Evolutionary conservation across 2,329 filamentous ascomycete genomes (phyloP).

Genomic region (Penicillium sclerotiorum): DNA sequence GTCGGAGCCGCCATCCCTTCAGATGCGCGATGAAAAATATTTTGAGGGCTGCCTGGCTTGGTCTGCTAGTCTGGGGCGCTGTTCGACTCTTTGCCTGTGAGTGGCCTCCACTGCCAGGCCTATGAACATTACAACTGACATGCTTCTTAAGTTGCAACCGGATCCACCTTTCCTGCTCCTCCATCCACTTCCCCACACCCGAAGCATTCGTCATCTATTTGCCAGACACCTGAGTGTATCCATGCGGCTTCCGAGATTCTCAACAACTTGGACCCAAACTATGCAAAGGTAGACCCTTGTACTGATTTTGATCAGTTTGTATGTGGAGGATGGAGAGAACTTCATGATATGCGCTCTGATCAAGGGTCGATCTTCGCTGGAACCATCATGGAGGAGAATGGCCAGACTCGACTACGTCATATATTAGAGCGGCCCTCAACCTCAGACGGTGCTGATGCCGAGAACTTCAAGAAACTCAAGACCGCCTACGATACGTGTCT

Average conservation of each 20-base stretch:
- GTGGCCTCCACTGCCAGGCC: background rate
- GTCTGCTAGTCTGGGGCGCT: slow-evolving; percentile 12
- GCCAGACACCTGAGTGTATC: slow-evolving; percentile 63
- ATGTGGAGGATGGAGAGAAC: slow-evolving; percentile 67
- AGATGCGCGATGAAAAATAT: slow-evolving; percentile 7
- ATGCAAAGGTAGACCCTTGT: slow-evolving; percentile 67
- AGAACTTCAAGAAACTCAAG: slow-evolving; percentile 68
- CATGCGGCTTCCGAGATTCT: slow-evolving; percentile 65
- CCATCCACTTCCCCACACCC: slow-evolving; percentile 8
- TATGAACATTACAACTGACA: background rate
- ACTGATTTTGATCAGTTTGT: slow-evolving; percentile 69
- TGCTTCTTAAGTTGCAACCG: background rate
- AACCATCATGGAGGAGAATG: slow-evolving; percentile 63
- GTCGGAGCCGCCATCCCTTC: slow-evolving; percentile 10
- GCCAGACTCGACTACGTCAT: slow-evolving; percentile 61
- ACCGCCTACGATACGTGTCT: slow-evolving; percentile 67
- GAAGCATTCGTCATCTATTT: slow-evolving; percentile 40
- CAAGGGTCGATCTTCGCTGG: slow-evolving; percentile 63
- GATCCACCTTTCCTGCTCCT: background rate
- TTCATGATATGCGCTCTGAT: slow-evolving; percentile 67
- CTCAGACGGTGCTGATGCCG: slow-evolving; percentile 34
- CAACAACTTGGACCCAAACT: slow-evolving; percentile 63
- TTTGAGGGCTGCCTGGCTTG: slow-evolving; percentile 6
- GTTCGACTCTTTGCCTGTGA: slow-evolving; percentile 9
- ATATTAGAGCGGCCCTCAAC: slow-evolving; percentile 59